A percentile compares a stretch with the other conserved stretches of the same genome.
Evolutionary conservation across 2,329 filamentous ascomycete genomes (phyloP).

Genomic region (Periconia digitata): DNA sequence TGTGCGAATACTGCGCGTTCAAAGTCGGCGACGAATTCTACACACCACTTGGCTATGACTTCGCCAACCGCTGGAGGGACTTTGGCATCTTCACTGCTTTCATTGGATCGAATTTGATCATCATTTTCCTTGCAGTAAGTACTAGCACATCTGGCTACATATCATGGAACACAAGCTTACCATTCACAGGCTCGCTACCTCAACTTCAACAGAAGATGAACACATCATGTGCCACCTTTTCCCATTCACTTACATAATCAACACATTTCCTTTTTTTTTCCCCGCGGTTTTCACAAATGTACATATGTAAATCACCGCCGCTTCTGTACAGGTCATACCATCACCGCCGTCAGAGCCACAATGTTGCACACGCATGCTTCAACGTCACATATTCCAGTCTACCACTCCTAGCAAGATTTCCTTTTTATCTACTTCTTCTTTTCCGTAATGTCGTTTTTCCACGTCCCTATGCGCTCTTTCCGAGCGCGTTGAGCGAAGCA

Average conservation of each 20-base stretch:
- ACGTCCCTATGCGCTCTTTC: too few relatives aligned
- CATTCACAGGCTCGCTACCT: slow-evolving; percentile 40
- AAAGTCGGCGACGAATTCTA: slow-evolving; percentile 81
- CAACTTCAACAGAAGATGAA: slow-evolving; percentile 48
- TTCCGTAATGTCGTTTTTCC: too few relatives aligned
- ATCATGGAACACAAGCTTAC: background rate
- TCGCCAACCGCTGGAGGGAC: slow-evolving; percentile 75
- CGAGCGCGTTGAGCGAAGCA: too few relatives aligned
- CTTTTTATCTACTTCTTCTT: too few relatives aligned
- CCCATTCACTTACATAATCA: background rate
- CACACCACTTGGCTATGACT: slow-evolving; percentile 65
- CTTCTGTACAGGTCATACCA: too few relatives aligned
- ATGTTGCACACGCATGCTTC: too few relatives aligned
- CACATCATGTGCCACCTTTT: background rate
- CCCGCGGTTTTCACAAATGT: too few relatives aligned
- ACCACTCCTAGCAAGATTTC: too few relatives aligned
- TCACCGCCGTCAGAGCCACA: too few relatives aligned
- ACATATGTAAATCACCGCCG: too few relatives aligned
- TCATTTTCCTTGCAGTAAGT: slow-evolving; percentile 61
- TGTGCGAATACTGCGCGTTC: slow-evolving; percentile 82
- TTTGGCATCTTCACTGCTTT: slow-evolving; percentile 77
- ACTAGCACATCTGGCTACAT: background rate
- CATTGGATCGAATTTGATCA: slow-evolving; percentile 73
- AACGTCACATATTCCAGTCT: too few relatives aligned
- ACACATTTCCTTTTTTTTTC: background rate